Evolutionary conservation across 1,139 yeast species (phyloP), one percentile per base, ranked within the genome.

Genomic region (Geotrichum armillariae): DNA sequence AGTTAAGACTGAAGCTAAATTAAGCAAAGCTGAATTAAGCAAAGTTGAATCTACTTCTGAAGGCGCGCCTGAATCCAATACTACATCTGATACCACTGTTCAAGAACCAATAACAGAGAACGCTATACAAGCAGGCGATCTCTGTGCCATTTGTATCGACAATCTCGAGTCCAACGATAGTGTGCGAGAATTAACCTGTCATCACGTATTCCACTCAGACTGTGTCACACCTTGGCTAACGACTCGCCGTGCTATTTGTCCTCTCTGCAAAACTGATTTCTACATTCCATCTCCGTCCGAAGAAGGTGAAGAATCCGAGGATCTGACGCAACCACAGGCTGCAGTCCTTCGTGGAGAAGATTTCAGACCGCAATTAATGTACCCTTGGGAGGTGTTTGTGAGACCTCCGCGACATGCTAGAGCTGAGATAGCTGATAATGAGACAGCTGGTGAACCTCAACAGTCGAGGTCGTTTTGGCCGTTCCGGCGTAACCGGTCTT

Each of bases 171-270:
- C 78, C 45, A 83, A 78, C 11, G 89, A 85, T 53, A 67, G 70
- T 2, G 87, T 87, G 0, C 76, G 95, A 53, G 93, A 89, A 0
- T 72, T 87, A 43, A 70, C 83, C 14, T 87, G 95, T 69, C 89
- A 90, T 7, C 95, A 87, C 67, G 93, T 85, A 1, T 87, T 83
- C 73, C 95, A 87, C 63, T 76, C 83, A 7, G 83, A 76, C 22
- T 87, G 95, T 66, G 74, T 87, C 48, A 90, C 84, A 56, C 91
- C 93, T 1, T 87, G 95, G 95, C 70, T 87, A 47, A 83, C 81
- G 1, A 78, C 79, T 55, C 70, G 94, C 57, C 75, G 85, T 51
- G 94, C 91, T 0, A 83, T 88, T 59, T 87, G 95, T 63, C 95
- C 95, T 11, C 80, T 83, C 73, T 87, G 95, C 67, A 86, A 87